Conservation (phyloP, 257 asterid species). For the Solanum raphanifolium region DNA sequence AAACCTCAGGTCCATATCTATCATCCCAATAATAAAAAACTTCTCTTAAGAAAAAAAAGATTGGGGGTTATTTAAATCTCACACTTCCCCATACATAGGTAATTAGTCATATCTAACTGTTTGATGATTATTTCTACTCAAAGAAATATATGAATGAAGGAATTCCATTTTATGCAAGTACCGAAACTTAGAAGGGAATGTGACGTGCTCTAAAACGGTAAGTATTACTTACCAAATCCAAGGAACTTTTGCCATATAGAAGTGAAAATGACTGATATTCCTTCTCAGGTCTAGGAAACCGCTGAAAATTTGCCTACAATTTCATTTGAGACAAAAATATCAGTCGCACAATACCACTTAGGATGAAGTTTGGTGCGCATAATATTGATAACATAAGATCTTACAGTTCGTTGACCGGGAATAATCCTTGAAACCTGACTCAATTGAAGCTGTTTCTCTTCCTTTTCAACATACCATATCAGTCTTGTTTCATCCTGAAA, state of each 20-base stretch:
- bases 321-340: neutral
- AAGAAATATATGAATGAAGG: neutral
- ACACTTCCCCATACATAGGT: neutral
- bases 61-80: neutral
- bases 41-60: neutral
- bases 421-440: slow-evolving; percentile 57
- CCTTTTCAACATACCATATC: slow-evolving; percentile 54
- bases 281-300: slow-evolving; percentile 71
- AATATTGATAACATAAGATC: slow-evolving; percentile 7
- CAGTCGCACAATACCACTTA: neutral
- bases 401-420: slow-evolving; percentile 82
- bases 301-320: slow-evolving; percentile 48
- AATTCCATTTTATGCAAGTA: neutral
- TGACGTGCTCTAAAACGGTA: neutral
- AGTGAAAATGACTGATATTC: slow-evolving; percentile 82
- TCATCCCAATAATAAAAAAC: neutral
- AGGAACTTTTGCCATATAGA: slow-evolving; percentile 43
- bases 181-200: neutral
- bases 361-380: neutral
- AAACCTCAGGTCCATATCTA: neutral
- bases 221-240: slow-evolving; percentile 54
- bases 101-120: neutral
- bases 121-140: neutral
- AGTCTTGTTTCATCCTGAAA: slow-evolving; percentile 59
- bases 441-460: slow-evolving; percentile 46